Base-by-base conservation (phyloP, 1,284 basidiomycete genomes). In the Boletellus deceptivus region DNA sequence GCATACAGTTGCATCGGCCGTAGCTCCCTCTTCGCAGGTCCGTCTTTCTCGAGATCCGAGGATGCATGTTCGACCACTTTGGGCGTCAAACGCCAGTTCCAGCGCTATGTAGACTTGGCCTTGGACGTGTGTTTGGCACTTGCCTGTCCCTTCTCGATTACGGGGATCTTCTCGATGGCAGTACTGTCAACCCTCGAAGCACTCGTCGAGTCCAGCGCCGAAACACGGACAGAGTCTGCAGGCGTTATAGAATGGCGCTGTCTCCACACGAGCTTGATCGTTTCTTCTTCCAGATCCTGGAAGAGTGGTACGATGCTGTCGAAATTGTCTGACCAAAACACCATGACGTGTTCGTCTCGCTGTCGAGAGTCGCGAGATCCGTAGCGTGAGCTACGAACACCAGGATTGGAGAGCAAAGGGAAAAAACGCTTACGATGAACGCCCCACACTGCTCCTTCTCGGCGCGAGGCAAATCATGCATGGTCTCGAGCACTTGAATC, bases 401-500 rank as follows among this genome's bases (percentile, higher is more conserved):
- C 34, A 18, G n/a, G 34, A 24, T 31, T 16, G 10, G 33, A 20
- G 52, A 1, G 6, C 35, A n/a, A n/a, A n/a, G n/a, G n/a, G n/a
- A n/a, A n/a, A n/a, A n/a, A n/a, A n/a, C 22, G 22, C 22, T 22
- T 22, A 86, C 86, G 56, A 93, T 79, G 61, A 93, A 93, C 17
- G 89, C 88, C 18, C 86, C 90, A 58, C 83, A 85, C 63, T 93
- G 90, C 55, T 91, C 88, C 67, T 89, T 91, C 59, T 91, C 82
- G 1, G 89, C 90, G 27, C 78, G 74, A 1, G 84, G 83, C 29
- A 93, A 77, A 49, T 83, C 75, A 35, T 77, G 71, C 68, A 91
- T 83, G 22, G 76, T 78, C 48, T 86, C 78, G 46, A 89, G 61
- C 38, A 89, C 78, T 59, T 89, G 86, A 48, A 89, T 87, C 54